phyloP scores from a whole-genome alignment of 345 rosid species.

The Sisymbrium altissimum region DNA sequence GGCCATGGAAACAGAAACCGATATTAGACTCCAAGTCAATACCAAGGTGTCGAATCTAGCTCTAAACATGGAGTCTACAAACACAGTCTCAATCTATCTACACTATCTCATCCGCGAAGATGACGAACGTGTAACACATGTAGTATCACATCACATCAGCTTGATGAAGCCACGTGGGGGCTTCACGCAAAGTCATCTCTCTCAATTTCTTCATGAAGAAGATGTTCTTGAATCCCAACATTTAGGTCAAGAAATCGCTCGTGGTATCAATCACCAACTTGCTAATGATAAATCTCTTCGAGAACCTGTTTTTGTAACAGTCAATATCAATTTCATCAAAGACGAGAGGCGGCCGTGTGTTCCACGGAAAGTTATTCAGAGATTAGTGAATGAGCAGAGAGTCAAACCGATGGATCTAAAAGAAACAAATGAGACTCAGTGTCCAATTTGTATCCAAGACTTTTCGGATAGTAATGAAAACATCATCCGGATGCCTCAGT shows the following conservation, averaged over 20 bases:
- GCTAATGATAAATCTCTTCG: neutral
- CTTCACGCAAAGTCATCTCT: neutral
- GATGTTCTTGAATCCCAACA: neutral
- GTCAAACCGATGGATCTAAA: neutral
- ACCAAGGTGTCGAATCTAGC: neutral
- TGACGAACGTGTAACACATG: neutral
- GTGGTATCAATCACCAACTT: neutral
- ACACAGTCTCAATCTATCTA: neutral
- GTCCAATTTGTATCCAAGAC: neutral
- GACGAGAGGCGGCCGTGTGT: neutral
- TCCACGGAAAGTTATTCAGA: neutral
- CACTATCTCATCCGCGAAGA: neutral
- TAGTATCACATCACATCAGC: neutral
- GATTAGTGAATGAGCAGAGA: neutral
- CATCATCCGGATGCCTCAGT: neutral
- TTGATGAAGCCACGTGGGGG: neutral
- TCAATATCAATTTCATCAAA: neutral
- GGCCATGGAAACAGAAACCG: neutral
- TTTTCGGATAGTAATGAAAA: neutral
- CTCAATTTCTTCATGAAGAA: neutral
- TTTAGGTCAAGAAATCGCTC: neutral
- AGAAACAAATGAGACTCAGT: neutral
- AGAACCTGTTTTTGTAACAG: conserved; percentile 1
- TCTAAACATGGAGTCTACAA: neutral
- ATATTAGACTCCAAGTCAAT: neutral